Evolutionary conservation across 2,329 filamentous ascomycete species (phyloP).

Genomic region (Pestalotiopsis sp.): DNA sequence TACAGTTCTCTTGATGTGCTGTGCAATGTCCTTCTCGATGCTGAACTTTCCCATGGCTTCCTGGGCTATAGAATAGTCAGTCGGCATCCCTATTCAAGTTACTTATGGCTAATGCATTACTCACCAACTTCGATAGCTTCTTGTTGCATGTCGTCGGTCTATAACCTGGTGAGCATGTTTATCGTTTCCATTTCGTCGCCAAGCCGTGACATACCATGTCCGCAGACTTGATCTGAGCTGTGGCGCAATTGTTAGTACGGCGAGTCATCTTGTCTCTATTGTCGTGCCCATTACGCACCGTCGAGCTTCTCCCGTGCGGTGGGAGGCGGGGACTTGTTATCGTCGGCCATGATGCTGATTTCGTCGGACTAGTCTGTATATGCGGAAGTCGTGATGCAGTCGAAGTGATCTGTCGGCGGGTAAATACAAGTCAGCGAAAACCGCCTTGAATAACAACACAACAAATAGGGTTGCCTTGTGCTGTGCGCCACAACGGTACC

Average conservation of each 20-base stretch:
- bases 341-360: conserved; percentile 27
- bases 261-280: background rate
- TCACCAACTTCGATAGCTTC: conserved; percentile 94
- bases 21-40: conserved; percentile 57
- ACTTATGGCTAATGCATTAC: conserved; percentile 37
- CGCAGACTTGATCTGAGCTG: conserved; percentile 96
- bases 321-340: conserved; percentile 29
- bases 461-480: too few relatives aligned
- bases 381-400: background rate
- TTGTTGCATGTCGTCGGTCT: conserved; percentile 97
- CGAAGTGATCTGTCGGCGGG: background rate
- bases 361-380: too few relatives aligned
- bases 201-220: conserved; percentile 77
- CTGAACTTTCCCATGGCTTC: conserved; percentile 66
- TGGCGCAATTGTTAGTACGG: conserved; percentile 17
- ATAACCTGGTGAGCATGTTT: conserved; percentile 34
- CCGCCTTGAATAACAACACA: background rate
- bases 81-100: conserved; percentile 8
- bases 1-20: conserved; percentile 37
- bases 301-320: conserved; percentile 32
- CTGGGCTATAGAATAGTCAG: conserved; percentile 46
- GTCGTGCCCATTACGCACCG: conserved; percentile 25
- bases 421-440: background rate
- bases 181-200: background rate
- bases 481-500: too few relatives aligned